Evolutionary conservation across 2,329 filamentous ascomycete genomes (phyloP).

Genomic region (Bipolaris oryzae): DNA sequence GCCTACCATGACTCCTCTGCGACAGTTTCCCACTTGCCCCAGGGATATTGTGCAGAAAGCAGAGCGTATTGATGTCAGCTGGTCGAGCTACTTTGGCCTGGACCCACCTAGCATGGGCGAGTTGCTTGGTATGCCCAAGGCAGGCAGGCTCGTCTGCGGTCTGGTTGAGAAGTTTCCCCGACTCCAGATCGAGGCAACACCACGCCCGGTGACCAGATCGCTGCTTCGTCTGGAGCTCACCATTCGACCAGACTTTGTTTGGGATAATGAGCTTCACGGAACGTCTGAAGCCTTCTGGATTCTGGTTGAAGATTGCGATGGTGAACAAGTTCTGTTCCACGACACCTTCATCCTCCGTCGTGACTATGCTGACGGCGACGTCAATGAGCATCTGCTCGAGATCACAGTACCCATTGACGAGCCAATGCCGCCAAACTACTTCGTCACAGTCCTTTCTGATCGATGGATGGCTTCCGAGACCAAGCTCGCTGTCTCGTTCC

Average conservation of each 20-base stretch:
- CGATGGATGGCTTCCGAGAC: constrained; percentile 99
- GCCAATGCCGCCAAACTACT: constrained; percentile 98
- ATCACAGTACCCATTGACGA: constrained; percentile 97
- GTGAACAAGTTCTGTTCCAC: constrained; percentile 92
- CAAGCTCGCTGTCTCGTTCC: constrained; percentile 89
- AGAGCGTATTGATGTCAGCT: constrained; percentile 92
- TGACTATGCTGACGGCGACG: constrained; percentile 83
- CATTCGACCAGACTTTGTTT: constrained; percentile 92
- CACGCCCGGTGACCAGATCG: constrained; percentile 92
- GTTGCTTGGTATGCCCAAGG: constrained; percentile 86
- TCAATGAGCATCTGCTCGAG: constrained; percentile 92
- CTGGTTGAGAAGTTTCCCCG: constrained; percentile 92
- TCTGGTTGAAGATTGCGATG: constrained; percentile 94
- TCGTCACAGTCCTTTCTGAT: constrained; percentile 92
- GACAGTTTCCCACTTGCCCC: constrained; percentile 81
- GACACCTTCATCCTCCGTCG: constrained; percentile 91
- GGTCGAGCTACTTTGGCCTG: constrained; percentile 92
- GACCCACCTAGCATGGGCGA: constrained; percentile 97
- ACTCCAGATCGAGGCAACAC: constrained; percentile 88
- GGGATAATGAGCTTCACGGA: constrained; percentile 90
- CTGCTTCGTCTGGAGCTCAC: constrained; percentile 89
- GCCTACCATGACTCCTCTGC: constrained; percentile 95
- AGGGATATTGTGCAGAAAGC: constrained; percentile 88
- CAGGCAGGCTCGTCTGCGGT: constrained; percentile 81
- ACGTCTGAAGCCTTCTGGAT: constrained; percentile 95